Evolutionary conservation across 164 flowering plant genomes (phyloP), one percentile per base, ranked within the genome.

Genomic region (Stephania japonica): DNA sequence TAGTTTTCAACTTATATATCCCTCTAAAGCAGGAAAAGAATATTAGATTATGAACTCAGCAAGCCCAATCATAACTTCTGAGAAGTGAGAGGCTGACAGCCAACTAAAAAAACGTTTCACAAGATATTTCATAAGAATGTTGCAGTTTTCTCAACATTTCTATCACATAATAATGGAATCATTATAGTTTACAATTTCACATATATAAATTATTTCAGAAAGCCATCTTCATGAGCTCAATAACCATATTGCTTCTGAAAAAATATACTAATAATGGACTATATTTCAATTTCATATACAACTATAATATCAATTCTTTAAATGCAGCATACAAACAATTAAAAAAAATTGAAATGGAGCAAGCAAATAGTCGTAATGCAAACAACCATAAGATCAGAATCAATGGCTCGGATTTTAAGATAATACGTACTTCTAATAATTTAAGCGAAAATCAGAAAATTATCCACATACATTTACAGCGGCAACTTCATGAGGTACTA

Each of bases 401-500:
- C 4, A 42, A 18, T 38, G 21, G 21, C 16, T 38, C 11, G 19
- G 24, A 67, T 32, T 32, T 32, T 32, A 4, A 32, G 38, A 32
- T 44, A 12, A 44, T 6, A 19, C 25, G 21, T 59, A 59, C 21
- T 59, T 59, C 24, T 19, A 19, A 59, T 59, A 59, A 59, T 59
- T 16, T 59, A 59, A 59, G 19, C 23, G 4, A 18, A 59, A 18
- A 21, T 7, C 64, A n/a, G 64, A 24, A 21, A 59, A 59, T 6
- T 10, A 59, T 67, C 42, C 71, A 71, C 91, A 76, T 88, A 93
- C 98, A 81, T 87, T 78, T 77, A 81, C 74, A 50, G 84, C 65
- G 53, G 94, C 71, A 79, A 88, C 97, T 84, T 86, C 90, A 76
- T 86, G 85, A 49, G 99, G 99, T 75, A 93, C 82, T 70, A 87